Conservation (phyloP, 345 rosid genomes). For the Eucalyptus victrix region DNA sequence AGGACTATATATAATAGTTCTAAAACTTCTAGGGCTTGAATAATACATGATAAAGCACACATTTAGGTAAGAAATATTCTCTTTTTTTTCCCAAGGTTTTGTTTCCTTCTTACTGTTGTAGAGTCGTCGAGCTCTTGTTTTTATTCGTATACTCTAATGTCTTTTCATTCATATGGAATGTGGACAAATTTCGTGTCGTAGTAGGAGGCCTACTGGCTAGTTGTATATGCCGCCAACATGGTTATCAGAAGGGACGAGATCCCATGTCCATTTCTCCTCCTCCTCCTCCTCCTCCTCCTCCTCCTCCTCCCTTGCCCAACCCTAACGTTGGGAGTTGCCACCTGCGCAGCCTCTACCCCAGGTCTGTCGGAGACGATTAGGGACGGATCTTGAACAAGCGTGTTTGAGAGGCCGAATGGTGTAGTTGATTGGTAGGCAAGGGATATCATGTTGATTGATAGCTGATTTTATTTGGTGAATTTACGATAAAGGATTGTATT, state of each 20-base stretch:
- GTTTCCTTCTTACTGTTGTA: not conserved
- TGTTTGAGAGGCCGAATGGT: not conserved
- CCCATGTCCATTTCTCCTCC: not conserved
- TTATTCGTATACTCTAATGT: not conserved
- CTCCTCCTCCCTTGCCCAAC: not conserved
- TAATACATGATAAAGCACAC: not conserved
- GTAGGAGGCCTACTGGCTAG: not conserved
- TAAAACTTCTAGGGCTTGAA: not conserved
- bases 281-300: not conserved
- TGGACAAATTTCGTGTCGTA: not conserved
- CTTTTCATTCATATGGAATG: not conserved
- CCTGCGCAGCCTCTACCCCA: not conserved
- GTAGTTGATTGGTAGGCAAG: not conserved
- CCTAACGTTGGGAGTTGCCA: not conserved
- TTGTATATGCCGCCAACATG: not conserved
- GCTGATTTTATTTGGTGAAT: not conserved
- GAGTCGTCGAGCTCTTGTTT: conserved; percentile 8
- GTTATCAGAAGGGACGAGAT: not conserved
- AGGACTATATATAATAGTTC: not conserved
- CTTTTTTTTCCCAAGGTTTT: not conserved
- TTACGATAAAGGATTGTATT: not conserved
- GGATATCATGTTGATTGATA: not conserved
- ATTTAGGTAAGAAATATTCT: not conserved
- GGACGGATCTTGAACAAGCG: not conserved
- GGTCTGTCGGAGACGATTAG: not conserved